Evolutionary conservation across 148 eudicot genomes (phyloP), one percentile per base, ranked within the genome.

Genomic region (Camellia japonica): DNA sequence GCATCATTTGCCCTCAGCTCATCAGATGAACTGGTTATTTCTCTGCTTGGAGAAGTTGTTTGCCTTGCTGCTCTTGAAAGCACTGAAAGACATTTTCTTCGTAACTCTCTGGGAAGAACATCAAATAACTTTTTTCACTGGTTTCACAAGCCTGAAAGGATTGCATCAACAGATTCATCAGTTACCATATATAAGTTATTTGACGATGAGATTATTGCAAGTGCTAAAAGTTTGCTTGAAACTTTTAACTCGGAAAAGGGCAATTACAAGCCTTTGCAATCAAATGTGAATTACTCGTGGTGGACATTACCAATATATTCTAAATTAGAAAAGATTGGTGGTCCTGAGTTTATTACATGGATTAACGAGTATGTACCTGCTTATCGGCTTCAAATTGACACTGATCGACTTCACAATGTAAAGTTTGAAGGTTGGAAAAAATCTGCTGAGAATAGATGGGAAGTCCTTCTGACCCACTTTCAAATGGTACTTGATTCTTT

Each of bases 11-110:
- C 84, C 68, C 82, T 97, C 87, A 88, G 90, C 79, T 94, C 99
- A 43, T 79, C 91, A 43, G 86, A 94, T 82, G 91, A 94, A 81
- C 75, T 44, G 60, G 71, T 83, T 54, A 83, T 97, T 74, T 87
- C 91, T 82, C 84, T 81, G 79, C 89, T 97, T 72, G 97, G 91
- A 42, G 99, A 97, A 87, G 99, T 88, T 84, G 71, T 94, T 81
- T 91, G 95, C 80, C 80, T 64, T 81, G 79, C 88, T 79, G 87
- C 91, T 65, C 86, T 96, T 76, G 93, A 91, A 76, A 87, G 85
- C 83, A 87, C 91, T 65, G 84, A 90, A 82, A 88, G 84, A 76
- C 79, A 86, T 77, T 88, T 84, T 76, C 60, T 81, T 79, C 68
- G 54, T 41, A 83, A 83, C 74, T 79, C 89, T 13, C 66, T 68